A percentile compares a stretch with the other conserved stretches of the same genome.
phyloP scores from a whole-genome alignment of 805 yeast species.

The Wickerhamomyces chaumierensis region DNA sequence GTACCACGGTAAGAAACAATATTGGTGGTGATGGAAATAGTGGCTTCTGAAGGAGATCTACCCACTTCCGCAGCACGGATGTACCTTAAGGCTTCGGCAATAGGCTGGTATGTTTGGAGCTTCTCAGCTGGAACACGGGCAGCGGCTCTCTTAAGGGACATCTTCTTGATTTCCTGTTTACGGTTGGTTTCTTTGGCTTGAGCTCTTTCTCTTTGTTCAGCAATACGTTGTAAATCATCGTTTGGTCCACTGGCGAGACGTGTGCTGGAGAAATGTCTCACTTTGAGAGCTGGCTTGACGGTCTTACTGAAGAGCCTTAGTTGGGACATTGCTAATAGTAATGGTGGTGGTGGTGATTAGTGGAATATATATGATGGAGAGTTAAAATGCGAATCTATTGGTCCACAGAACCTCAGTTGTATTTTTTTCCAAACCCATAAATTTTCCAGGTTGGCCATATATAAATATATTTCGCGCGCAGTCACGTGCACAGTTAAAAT shows the following conservation, averaged over 20 bases:
- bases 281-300: too few relatives aligned
- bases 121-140: constrained; percentile 34
- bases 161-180: constrained; percentile 25
- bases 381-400: too few relatives aligned
- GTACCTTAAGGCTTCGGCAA: constrained; percentile 64
- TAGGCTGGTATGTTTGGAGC: constrained; percentile 57
- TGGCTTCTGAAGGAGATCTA: constrained; percentile 56
- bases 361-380: too few relatives aligned
- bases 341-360: neutral
- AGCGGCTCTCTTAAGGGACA: constrained; percentile 23
- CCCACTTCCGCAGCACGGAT: constrained; percentile 90
- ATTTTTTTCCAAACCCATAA: too few relatives aligned
- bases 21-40: constrained; percentile 53
- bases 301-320: neutral
- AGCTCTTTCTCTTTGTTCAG: constrained; percentile 20
- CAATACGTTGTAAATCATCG: constrained; percentile 17
- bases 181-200: constrained; percentile 15
- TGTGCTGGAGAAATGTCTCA: constrained; percentile 3
- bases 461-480: too few relatives aligned
- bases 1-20: constrained; percentile 70
- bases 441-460: too few relatives aligned
- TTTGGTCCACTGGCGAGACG: constrained; percentile 16
- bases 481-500: too few relatives aligned
- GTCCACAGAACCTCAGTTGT: too few relatives aligned
- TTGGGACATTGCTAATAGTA: neutral